phyloP scores from a whole-genome alignment of 768 basidiomycete genomes.

The Phaffia australis region DNA sequence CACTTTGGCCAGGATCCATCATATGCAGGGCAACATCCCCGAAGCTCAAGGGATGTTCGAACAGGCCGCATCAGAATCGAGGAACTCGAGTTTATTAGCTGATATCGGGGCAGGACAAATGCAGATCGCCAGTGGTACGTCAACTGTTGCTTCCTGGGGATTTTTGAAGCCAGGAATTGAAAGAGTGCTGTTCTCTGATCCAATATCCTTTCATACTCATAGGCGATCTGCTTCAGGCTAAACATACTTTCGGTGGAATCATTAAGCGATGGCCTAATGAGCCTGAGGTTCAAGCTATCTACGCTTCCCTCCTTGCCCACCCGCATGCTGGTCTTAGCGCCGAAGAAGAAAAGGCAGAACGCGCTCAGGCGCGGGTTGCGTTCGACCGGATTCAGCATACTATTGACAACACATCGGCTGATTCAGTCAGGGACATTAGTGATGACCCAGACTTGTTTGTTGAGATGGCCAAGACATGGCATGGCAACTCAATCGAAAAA shows the following conservation, averaged over 20 bases:
- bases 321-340: conserved; percentile 68
- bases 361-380: conserved; percentile 61
- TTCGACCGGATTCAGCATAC: conserved; percentile 63
- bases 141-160: not conserved
- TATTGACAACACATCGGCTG: conserved; percentile 49
- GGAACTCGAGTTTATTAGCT: conserved; percentile 53
- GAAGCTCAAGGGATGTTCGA: conserved; percentile 65
- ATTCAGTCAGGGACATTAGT: conserved; percentile 45
- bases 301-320: conserved; percentile 76
- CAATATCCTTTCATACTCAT: not conserved
- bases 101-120: conserved; percentile 78
- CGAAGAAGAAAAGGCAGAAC: conserved; percentile 62
- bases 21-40: conserved; percentile 52
- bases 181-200: not conserved
- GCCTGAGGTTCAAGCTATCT: conserved; percentile 73
- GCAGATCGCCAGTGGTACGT: conserved; percentile 46
- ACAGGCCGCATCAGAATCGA: conserved; percentile 46
- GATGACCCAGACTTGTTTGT: conserved; percentile 78
- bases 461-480: conserved; percentile 86
- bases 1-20: conserved; percentile 67
- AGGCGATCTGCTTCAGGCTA: conserved; percentile 22
- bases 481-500: conserved; percentile 63
- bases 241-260: conserved; percentile 37
- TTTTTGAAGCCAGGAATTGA: too few species aligned
- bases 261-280: conserved; percentile 41